Evolutionary conservation across 768 basidiomycete genomes (phyloP).

Genomic region (Tricholoma flavovirens): DNA sequence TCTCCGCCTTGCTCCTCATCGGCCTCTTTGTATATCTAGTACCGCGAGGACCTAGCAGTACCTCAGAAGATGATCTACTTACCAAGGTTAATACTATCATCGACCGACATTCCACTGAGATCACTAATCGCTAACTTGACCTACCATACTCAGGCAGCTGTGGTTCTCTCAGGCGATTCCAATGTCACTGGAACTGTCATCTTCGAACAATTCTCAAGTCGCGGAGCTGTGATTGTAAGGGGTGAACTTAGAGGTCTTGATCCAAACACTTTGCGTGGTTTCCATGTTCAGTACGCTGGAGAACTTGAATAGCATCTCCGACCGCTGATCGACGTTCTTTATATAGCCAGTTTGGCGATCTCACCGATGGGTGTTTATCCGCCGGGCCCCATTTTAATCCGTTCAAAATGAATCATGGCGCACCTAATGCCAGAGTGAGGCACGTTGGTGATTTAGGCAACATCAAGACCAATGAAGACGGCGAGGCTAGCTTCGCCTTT

Average conservation of each 20-base stretch:
- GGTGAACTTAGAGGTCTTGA: slow-evolving; percentile 62
- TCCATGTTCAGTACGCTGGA: slow-evolving; percentile 89
- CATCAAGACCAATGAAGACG: slow-evolving; percentile 53
- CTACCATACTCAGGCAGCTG: slow-evolving; percentile 30
- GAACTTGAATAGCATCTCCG: no score
- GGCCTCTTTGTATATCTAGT: no score
- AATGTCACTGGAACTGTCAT: slow-evolving; percentile 62
- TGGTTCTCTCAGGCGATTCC: no score
- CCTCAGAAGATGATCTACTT: slow-evolving; percentile 3
- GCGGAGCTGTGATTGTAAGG: no score
- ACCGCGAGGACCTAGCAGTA: slow-evolving; percentile 6
- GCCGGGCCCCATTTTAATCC: slow-evolving; percentile 81
- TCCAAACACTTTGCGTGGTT: slow-evolving; percentile 55
- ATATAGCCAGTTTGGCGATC: slow-evolving; percentile 50
- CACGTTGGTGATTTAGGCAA: no score
- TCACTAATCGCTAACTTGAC: no score
- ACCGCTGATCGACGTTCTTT: background rate
- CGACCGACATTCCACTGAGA: no score
- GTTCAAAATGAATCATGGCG: slow-evolving; percentile 58
- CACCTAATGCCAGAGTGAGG: slow-evolving; percentile 47
- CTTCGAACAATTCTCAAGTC: slow-evolving; percentile 50
- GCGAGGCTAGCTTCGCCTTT: slow-evolving; percentile 53
- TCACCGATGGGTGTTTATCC: slow-evolving; percentile 62
- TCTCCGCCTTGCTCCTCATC: no score
- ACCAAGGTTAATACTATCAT: slow-evolving; percentile 21